Base-by-base conservation (phyloP, 805 yeast genomes). In the Pichia rugopelliculosa region DNA sequence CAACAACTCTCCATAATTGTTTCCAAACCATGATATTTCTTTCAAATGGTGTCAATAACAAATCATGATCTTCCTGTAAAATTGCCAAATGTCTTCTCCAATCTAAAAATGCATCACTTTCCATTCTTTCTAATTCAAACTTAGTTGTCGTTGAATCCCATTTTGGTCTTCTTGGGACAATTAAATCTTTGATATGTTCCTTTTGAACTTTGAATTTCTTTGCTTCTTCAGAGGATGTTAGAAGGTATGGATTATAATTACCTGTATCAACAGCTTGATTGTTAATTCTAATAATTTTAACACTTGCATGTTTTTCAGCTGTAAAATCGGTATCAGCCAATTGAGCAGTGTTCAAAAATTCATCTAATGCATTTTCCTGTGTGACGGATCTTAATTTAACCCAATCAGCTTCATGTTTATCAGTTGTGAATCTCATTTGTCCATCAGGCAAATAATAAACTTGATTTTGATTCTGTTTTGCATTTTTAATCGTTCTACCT, bases 1-100 rank as follows among this genome's bases (percentile, higher is more conserved):
- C 99, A 22, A 89, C 86, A 39, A 93, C 99, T 69, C 99, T 79
- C 99, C 99, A 93, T 55, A 93, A 72, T 68, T 93, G 99, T 62
- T 93, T 82, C 99, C 99, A 93, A 49, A 93, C 97, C 73, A 91
- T 96, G 54, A 93, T 73, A 64, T 93, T 93, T 71, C 99, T 80
- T 71, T 93, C 99, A 62, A 91, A 93, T 5, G 99, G 99, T 0
- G 99, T 93, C 62, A 93, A 74, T 50, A 90, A 71, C 58, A 93
- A 72, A 64, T 91, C 96, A 54, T 88, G 80, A 56, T 76, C 77
- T 64, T 91, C 96, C 53, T 90, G 95, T 48, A 93, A 71, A 39
- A 75, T 66, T 0, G 99, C 99, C 52, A 93, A 74, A 44, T 81
- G 82, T 61, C 98, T 75, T 70, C 99, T 80, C 99, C 99, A 93